Evolutionary conservation across 345 rosid species (phyloP), one percentile per base, ranked within the genome.

Genomic region (Eucalyptus sp.): DNA sequence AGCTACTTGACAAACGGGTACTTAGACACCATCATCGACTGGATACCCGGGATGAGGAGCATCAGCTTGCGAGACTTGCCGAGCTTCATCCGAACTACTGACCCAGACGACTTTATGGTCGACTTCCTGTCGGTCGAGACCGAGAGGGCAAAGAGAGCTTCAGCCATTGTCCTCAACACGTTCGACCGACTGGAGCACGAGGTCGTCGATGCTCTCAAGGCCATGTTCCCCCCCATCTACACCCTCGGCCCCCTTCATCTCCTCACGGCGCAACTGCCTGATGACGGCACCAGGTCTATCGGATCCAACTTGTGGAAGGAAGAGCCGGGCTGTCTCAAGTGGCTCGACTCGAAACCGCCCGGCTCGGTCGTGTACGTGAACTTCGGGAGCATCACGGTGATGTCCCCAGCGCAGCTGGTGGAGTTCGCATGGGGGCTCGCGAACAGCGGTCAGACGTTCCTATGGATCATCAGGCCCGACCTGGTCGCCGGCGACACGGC

Each of bases 221-320:
- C 86, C 44, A 43, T 43, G 24, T 43, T 43, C 15, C 49, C 50
- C 14, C 50, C 86, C 50, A 41, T 81, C 27, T 81, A 37, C 86
- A 43, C 86, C 10, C 44, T 81, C 17, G 86, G 86, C 11, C 49
- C 48, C 86, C 49, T 81, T 12, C 86, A 81, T 37, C 49, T 18
- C 29, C 17, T 81, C 24, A 18, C 49, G 86, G 49, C 22, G 49
- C 86, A 81, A 37, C 29, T 56, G 20, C 60, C 49, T 4, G 86
- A 81, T 11, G 29, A 81, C n/a, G 7, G 2, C 49, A 41, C 29
- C 29, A 10, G 50, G 49, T 50, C 48, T 5, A 86, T 50, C 27
- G 87, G 31, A 10, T 89, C 86, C 4, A 92, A 89, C 16, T 17
- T 92, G 3, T 92, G 92, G 93, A 90, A 44, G 86, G 93, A 92